Conservation (phyloP, 208 protist genomes). For the Leishmania major region DNA sequence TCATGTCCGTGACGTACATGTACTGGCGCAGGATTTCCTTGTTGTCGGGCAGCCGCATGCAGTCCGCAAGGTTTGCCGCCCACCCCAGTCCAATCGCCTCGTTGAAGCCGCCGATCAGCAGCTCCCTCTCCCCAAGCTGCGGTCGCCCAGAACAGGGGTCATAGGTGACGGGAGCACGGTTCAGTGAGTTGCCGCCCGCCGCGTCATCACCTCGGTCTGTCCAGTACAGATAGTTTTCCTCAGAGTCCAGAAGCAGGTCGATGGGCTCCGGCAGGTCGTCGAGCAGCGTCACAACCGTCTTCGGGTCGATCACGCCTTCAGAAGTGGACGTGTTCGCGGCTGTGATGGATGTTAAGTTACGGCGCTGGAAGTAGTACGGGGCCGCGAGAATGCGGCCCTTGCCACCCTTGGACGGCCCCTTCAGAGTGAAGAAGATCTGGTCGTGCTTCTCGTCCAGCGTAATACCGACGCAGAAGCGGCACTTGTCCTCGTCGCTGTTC, state of each 20-base stretch:
- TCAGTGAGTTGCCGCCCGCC: slow-evolving; percentile 44
- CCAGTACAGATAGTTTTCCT: slow-evolving; percentile 46
- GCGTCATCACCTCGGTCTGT: slow-evolving; percentile 42
- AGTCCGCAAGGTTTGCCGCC: slow-evolving; percentile 30
- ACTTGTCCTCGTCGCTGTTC: slow-evolving; percentile 37
- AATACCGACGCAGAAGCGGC: slow-evolving; percentile 47
- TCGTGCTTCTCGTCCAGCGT: slow-evolving; percentile 45
- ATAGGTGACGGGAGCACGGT: slow-evolving; percentile 33
- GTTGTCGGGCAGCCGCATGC: slow-evolving; percentile 1
- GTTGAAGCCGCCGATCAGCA: slow-evolving; percentile 38
- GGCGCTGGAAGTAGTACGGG: slow-evolving; percentile 38
- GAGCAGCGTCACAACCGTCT: slow-evolving; percentile 24
- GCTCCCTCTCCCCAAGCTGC: slow-evolving; percentile 30
- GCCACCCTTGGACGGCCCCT: slow-evolving; percentile 44
- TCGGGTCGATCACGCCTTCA: slow-evolving; percentile 43
- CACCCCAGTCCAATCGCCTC: slow-evolving; percentile 49
- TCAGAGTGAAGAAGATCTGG: slow-evolving; percentile 47
- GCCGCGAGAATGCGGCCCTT: slow-evolving; percentile 41
- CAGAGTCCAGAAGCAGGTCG: slow-evolving; percentile 40
- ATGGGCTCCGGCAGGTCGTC: slow-evolving; percentile 46
- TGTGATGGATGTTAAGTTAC: slow-evolving; percentile 29
- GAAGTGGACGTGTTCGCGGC: slow-evolving; percentile 15
- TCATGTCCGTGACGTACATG: slow-evolving; percentile 46
- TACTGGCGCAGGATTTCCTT: slow-evolving; percentile 29
- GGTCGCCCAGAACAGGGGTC: slow-evolving; percentile 17